Base-by-base conservation (phyloP, 352 stramenopile species). In the Aphanomyces euteiches region DNA sequence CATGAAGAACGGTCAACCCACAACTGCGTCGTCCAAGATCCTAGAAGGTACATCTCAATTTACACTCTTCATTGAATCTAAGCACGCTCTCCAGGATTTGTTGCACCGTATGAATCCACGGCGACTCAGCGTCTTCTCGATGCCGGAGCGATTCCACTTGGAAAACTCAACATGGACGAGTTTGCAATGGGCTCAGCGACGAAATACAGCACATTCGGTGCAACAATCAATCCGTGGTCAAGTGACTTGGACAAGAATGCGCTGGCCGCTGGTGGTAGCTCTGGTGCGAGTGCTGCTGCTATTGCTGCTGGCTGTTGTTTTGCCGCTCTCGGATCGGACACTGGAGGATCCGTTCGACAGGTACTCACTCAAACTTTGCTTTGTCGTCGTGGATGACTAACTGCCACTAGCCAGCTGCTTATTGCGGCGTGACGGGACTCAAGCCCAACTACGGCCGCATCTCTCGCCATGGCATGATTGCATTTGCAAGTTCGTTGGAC, bases 131-230 rank as follows among this genome's bases (percentile, higher is more conserved):
- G 94, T 59, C 74, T 99, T 56, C 82, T 93, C 47, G 83, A 93
- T 10, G 78, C 87, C 60, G 97, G 97, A 13, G 95, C 94, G 7
- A 83, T 99, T 21, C 79, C 97, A 5, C 78, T 99, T 0, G 97
- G 97, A 41, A 98, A 97, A 72, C 97, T 98, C 37, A 99, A 98
- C 77, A 98, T 98, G 93, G 97, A 99, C 79, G 97, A 99, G 84
- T 99, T 99, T 79, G 97, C 90, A 6, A 99, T 99, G 97, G 97
- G 97, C 21, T 98, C 90, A 38, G 89, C 89, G 17, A 98, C 93
- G 60, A 80, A 94, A 13, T 98, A 98, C 81, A 93, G 83, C 59
- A 83, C 77, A 41, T 90, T 92, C 47, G 91, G 90, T 7, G 74
- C 90, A 50, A 95, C 91, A 34, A 79, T 96, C 58, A 97, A 97